Base-by-base conservation (phyloP, 345 rosid species). In the Microcos paniculata region DNA sequence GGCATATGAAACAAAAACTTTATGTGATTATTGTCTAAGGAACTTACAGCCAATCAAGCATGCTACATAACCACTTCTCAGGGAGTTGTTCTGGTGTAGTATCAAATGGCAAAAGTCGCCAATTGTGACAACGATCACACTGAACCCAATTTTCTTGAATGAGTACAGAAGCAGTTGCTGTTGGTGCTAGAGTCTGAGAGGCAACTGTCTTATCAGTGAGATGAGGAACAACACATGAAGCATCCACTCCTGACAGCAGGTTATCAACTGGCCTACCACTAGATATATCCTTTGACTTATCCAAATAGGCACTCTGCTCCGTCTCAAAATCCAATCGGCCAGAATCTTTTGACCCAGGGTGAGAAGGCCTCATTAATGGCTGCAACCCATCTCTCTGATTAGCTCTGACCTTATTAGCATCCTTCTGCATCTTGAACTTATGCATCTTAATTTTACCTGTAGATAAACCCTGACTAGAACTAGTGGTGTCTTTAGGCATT, bases 1-100 rank as follows among this genome's bases (percentile, higher is more conserved):
- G 40, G 33, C 80, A 77, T 24, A 57, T 23, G 31, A 45, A 48
- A 45, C 59, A 53, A 51, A 52, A 70, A 53, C 12, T 16, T 71
- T 35, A 53, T 33, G 23, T 53, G 15, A 71, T 21, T 16, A 8
- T 35, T 21, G 16, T 46, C 59, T 31, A 71, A 68, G 57, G 77
- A 77, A 89, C 98, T 93, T 88, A 93, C 94, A 91, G 89, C 96
- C 98, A 91, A 30, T 82, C 79, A 65, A 84, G 86, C 98, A 93
- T 91, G 85, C 88, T 83, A 82, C 94, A 93, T 52, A 81, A 53
- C 96, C 98, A 93, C 85, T 84, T 85, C 1, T 87, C 86, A 52
- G 93, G 94, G 59, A 93, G 92, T 51, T 85, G 81, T 21, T 90
- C 85, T n/a, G 85, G 71, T 23, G 69, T 83, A 80, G 65, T 64